Evolutionary conservation across 2,329 filamentous ascomycete species (phyloP).

Genomic region (Exophiala bonariae): DNA sequence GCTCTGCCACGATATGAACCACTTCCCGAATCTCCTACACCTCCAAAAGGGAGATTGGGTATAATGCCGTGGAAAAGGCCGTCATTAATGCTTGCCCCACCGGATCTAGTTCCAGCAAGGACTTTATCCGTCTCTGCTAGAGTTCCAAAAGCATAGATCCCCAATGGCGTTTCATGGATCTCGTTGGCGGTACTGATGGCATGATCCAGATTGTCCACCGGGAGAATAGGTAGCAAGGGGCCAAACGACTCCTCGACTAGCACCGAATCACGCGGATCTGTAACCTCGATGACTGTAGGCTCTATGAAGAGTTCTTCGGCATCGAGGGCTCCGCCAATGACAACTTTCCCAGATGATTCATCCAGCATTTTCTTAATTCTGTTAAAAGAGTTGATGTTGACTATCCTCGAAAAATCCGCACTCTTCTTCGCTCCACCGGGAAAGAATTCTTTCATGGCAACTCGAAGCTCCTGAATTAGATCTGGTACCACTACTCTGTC

Average conservation of each 20-base stretch:
- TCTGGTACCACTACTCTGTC: constrained; percentile 70
- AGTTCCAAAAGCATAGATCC: constrained; percentile 80
- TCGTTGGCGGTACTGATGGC: constrained; percentile 79
- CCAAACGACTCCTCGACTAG: constrained; percentile 86
- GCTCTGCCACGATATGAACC: constrained; percentile 76
- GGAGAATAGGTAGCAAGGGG: constrained; percentile 81
- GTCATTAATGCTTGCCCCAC: constrained; percentile 60
- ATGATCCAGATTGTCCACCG: constrained; percentile 77
- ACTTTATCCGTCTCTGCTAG: constrained; percentile 75
- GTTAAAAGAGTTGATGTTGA: constrained; percentile 76
- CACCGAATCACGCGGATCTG: constrained; percentile 72
- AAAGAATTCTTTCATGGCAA: constrained; percentile 73
- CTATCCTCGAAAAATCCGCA: constrained; percentile 74
- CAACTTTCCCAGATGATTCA: constrained; percentile 75
- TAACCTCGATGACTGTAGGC: constrained; percentile 85
- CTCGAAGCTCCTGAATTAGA: constrained; percentile 74
- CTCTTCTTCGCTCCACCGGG: constrained; percentile 78
- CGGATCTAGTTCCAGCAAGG: constrained; percentile 63
- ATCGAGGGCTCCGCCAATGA: constrained; percentile 83
- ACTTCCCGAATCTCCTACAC: constrained; percentile 75
- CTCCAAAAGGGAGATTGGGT: constrained; percentile 74
- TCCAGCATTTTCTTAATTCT: constrained; percentile 90
- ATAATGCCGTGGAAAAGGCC: constrained; percentile 70
- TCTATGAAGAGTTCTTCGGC: constrained; percentile 80
- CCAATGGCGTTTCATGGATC: constrained; percentile 79